Conservation (phyloP, 2,329 filamentous ascomycete species). For the Aspergillus versicolor region DNA sequence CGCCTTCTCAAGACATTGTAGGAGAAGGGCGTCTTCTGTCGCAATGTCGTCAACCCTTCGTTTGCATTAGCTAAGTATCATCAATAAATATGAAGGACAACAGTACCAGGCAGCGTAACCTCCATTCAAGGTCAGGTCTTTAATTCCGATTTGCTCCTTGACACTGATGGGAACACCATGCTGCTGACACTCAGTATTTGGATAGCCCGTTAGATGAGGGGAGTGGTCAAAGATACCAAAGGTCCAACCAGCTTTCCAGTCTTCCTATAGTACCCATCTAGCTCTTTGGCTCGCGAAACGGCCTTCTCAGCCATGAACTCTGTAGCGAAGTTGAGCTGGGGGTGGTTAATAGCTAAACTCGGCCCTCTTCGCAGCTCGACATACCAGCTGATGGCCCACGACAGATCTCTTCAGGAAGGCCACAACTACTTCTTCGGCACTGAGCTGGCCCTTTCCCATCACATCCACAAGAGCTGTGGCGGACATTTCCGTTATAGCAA, state of each 20-base stretch:
- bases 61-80: not conserved
- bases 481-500: conserved; percentile 52
- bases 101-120: conserved; percentile 37
- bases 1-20: conserved; percentile 33
- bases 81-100: not conserved
- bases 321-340: conserved; percentile 37
- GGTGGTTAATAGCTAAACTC: not conserved
- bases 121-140: conserved; percentile 43
- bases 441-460: conserved; percentile 29
- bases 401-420: conserved; percentile 36
- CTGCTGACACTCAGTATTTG: not conserved
- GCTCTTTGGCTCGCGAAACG: conserved; percentile 31
- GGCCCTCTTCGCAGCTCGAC: not conserved
- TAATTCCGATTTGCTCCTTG: conserved; percentile 63
- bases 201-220: not conserved
- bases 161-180: conserved; percentile 58
- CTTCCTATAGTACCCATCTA: conserved; percentile 31
- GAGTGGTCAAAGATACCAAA: conserved; percentile 26
- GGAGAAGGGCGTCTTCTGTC: conserved; percentile 34
- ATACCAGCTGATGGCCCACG: conserved; percentile 34
- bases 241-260: conserved; percentile 50
- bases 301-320: conserved; percentile 40
- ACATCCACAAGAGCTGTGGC: conserved; percentile 28
- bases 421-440: conserved; percentile 32
- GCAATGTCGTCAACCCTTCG: conserved; percentile 36